Conservation (phyloP, 768 basidiomycete genomes). For the Sporobolomyces pararoseus region DNA sequence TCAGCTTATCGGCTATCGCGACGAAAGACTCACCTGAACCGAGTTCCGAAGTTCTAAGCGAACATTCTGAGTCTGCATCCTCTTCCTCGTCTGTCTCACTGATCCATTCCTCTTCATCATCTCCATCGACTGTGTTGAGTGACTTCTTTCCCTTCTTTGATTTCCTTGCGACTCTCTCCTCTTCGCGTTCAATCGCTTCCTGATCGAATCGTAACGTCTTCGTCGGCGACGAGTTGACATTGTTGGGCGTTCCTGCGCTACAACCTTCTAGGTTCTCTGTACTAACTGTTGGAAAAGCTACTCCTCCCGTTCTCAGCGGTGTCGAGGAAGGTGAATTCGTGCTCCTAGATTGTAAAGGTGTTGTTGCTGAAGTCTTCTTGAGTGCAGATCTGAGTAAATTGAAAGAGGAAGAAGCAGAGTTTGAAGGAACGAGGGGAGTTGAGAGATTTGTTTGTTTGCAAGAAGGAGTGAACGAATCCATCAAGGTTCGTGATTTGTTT, state of each 20-base stretch:
- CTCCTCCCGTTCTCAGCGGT: background rate
- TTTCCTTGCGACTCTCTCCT: background rate
- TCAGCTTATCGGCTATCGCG: background rate
- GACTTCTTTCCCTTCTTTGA: background rate
- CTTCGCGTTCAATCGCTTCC: background rate
- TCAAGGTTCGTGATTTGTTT: background rate
- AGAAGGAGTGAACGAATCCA: background rate
- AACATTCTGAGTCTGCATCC: background rate
- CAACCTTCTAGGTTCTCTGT: background rate
- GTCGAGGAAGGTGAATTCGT: background rate
- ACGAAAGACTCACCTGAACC: background rate
- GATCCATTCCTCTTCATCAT: conserved; percentile 1
- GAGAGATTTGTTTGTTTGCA: background rate
- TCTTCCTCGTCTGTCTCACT: background rate
- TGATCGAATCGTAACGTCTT: conserved; percentile 1
- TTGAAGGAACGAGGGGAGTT: background rate
- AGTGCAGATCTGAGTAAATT: background rate
- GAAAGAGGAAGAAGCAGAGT: too few species aligned
- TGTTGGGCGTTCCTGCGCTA: background rate
- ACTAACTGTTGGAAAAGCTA: background rate
- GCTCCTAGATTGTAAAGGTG: background rate
- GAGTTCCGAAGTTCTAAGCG: background rate
- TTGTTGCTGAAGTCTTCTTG: background rate
- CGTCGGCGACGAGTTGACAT: background rate
- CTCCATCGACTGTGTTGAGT: background rate